A percentile compares a stretch with the other conserved stretches of the same genome.
Evolutionary conservation across 257 asterid genomes (phyloP).

Genomic region (Plantago elongata): DNA sequence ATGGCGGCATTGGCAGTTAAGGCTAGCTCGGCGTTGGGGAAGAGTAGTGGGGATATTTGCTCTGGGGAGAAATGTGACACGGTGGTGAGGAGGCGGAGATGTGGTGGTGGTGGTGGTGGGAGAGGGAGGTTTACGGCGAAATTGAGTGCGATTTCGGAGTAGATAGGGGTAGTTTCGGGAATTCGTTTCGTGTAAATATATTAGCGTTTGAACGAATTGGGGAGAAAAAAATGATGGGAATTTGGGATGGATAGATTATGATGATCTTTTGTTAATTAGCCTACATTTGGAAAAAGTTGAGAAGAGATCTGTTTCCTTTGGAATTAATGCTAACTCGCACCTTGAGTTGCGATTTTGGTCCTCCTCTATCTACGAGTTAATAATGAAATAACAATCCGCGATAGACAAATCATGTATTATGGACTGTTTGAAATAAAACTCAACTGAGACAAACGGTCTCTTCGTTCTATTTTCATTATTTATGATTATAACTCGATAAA

Average conservation of each 20-base stretch:
- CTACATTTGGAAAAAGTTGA: too few species aligned
- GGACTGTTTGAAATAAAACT: too few species aligned
- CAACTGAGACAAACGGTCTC: too few species aligned
- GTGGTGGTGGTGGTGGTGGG: slow-evolving; percentile 30
- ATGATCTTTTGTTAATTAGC: not conserved
- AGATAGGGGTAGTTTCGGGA: slow-evolving; percentile 33
- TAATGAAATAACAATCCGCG: slow-evolving; percentile 1
- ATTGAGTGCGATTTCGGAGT: slow-evolving; percentile 73
- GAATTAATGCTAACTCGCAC: too few species aligned
- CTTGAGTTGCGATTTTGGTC: slow-evolving; percentile 25
- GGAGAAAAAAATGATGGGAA: slow-evolving; percentile 5
- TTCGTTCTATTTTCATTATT: too few species aligned
- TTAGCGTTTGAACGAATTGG: not conserved
- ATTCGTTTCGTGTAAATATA: slow-evolving; percentile 25
- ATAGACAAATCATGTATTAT: too few species aligned
- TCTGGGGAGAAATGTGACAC: not conserved
- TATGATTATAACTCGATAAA: too few species aligned
- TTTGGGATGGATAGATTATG: not conserved
- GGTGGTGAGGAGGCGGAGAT: slow-evolving; percentile 13
- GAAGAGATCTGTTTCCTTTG: too few species aligned
- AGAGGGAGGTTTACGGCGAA: slow-evolving; percentile 43
- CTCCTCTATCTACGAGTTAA: not conserved
- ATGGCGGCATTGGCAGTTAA: slow-evolving; percentile 9
- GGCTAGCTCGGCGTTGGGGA: slow-evolving; percentile 15
- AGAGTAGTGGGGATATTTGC: slow-evolving; percentile 15